Percentiles rank a stretch among this genome's conserved stretches.
phyloP scores from a whole-genome alignment of 495 filamentous ascomycete genomes.

The Daldinia loculata region DNA sequence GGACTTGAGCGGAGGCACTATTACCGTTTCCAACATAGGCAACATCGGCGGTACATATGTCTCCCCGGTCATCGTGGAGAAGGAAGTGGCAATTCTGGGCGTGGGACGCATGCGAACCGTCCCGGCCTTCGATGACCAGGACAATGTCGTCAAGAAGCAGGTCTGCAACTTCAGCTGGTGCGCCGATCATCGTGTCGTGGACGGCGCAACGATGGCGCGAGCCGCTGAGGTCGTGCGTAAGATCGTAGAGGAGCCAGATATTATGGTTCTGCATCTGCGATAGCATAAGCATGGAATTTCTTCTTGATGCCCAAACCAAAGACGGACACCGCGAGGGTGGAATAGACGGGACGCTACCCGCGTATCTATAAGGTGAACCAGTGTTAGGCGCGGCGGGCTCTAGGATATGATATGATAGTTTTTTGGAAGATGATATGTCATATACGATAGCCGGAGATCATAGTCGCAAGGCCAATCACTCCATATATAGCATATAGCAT shows the following conservation, averaged over 20 bases:
- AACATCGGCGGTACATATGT: slow-evolving; percentile 94
- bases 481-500: slow-evolving; percentile 21
- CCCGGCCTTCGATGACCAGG: slow-evolving; percentile 72
- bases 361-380: slow-evolving; percentile 10
- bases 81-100: slow-evolving; percentile 91
- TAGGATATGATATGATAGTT: slow-evolving; percentile 19
- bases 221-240: slow-evolving; percentile 81
- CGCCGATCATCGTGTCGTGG: slow-evolving; percentile 93
- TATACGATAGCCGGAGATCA: slow-evolving; percentile 14
- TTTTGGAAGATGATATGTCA: slow-evolving; percentile 32
- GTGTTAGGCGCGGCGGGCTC: background rate
- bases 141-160: slow-evolving; percentile 67
- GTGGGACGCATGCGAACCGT: slow-evolving; percentile 79
- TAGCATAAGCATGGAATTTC: slow-evolving; percentile 30
- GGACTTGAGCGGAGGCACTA: slow-evolving; percentile 86
- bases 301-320: slow-evolving; percentile 6
- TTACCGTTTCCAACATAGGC: slow-evolving; percentile 98
- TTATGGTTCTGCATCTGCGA: slow-evolving; percentile 75
- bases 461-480: slow-evolving; percentile 18
- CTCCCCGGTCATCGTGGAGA: slow-evolving; percentile 85
- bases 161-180: slow-evolving; percentile 93
- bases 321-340: slow-evolving; percentile 7
- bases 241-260: slow-evolving; percentile 82
- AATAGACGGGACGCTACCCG: slow-evolving; percentile 13
- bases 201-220: slow-evolving; percentile 92